Evolutionary conservation across 768 basidiomycete species (phyloP), one percentile per base, ranked within the genome.

Genomic region (Candolleomyces aberdarensis): DNA sequence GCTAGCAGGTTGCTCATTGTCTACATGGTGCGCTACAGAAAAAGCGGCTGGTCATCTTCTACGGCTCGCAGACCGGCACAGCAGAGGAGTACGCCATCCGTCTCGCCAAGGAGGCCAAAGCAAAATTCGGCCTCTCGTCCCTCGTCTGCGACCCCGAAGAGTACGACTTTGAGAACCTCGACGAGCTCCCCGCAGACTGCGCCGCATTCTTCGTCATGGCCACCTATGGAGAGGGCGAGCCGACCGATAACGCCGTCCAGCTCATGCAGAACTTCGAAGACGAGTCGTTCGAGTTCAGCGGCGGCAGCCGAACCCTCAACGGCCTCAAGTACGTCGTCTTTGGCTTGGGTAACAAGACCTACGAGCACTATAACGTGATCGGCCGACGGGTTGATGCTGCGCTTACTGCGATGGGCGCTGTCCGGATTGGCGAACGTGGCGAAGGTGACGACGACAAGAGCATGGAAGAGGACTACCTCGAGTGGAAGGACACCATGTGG

Each of bases 401-500:
- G 31, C 76, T 99, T 61, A 74, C 83, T 5, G 85, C 87, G 70
- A 87, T 94, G 80, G 96, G 95, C 31, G 97, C 85, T 20, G 72
- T 79, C 57, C 86, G 94, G 56, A 91, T 98, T 40, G 95, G 95
- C 47, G 88, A 89, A 71, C 82, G 89, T 43, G 96, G 96, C 10
- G 96, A 98, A 74, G 96, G 96, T 64, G 97, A 99, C 70, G 96
- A 99, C 70, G 97, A 99, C 76, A 97, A 97, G 81, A 94, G 91
- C 71, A 98, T 99, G 96, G 96, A 99, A 73, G 96, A 99, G 78
- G 96, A 99, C 74, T 99, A 98, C 72, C 85, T 99, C 13, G 95
- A 93, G 68, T 99, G 96, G 96, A 99, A 98, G 74, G 96, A 99
- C 70, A 83, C 82, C 66, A 96, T 98, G 95, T 98, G 95, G 92